These are phyloP conservation scores for Litsea cubeba DNA, from an alignment of 164 flowering plant genomes.

Conservation along the genomic window DNA sequence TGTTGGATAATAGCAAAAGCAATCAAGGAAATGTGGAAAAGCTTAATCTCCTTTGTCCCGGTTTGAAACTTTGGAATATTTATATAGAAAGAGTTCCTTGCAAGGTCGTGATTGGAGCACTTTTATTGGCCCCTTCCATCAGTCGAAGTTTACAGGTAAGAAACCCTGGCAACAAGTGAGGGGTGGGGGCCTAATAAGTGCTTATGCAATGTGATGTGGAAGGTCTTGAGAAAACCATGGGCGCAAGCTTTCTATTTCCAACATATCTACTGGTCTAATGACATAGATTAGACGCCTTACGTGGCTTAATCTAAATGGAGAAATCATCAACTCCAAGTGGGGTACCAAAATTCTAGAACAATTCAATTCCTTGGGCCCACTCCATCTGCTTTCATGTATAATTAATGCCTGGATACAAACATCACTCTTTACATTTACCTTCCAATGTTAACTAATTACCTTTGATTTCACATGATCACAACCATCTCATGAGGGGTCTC, in stretches of 20 bases:
- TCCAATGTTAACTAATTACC: too few relatives aligned
- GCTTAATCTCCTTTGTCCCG: background rate
- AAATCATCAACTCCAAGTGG: background rate
- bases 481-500: background rate
- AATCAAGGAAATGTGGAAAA: background rate
- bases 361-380: background rate
- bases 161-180: background rate
- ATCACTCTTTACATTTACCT: too few relatives aligned
- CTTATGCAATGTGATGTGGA: slow-evolving; percentile 5
- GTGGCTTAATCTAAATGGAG: background rate
- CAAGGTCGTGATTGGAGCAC: slow-evolving; percentile 10
- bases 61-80: slow-evolving; percentile 3
- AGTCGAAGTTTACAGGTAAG: background rate
- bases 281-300: background rate
- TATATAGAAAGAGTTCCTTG: slow-evolving; percentile 4
- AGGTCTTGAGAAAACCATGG: slow-evolving; percentile 28
- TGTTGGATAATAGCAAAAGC: background rate
- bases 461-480: background rate
- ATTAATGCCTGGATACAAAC: background rate
- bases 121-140: background rate
- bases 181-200: background rate
- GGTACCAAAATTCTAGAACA: background rate
- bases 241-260: slow-evolving; percentile 35
- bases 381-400: background rate
- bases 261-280: too few relatives aligned